Conservation (phyloP, 164 flowering plant species). For the Magnolia sinica region DNA sequence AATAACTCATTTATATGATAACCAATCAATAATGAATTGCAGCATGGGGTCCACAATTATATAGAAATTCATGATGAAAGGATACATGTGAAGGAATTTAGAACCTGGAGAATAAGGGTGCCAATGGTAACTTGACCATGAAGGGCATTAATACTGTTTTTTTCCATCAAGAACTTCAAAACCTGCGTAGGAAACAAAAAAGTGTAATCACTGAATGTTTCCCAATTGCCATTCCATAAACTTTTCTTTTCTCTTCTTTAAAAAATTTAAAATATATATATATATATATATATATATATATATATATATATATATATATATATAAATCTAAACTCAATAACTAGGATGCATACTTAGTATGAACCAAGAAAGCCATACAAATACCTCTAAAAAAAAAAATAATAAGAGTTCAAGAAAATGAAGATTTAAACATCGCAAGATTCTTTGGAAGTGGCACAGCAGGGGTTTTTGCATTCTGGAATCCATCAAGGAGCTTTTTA, state of each 20-base stretch:
- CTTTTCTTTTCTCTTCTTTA: too few relatives aligned
- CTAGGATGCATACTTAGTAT: background rate
- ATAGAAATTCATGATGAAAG: background rate
- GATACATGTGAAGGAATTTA: background rate
- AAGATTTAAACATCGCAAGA: too few relatives aligned
- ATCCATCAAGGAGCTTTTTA: too few relatives aligned
- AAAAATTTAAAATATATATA: too few relatives aligned
- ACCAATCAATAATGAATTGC: background rate
- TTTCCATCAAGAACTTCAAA: slow-evolving; percentile 95
- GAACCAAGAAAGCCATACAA: background rate
- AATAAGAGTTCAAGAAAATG: too few relatives aligned
- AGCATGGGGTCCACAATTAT: background rate
- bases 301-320: too few relatives aligned
- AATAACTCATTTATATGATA: background rate
- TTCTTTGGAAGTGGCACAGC: too few relatives aligned
- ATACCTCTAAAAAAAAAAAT: too few relatives aligned
- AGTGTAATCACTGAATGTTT: background rate
- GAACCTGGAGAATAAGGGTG: slow-evolving; percentile 90
- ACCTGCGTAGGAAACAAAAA: slow-evolving; percentile 44
- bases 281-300: too few relatives aligned
- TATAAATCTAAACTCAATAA: too few relatives aligned
- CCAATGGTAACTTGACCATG: slow-evolving; percentile 97
- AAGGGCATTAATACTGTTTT: slow-evolving; percentile 71
- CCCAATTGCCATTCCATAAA: background rate
- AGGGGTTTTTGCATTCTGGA: too few relatives aligned